Base-by-base conservation (phyloP, 1,139 yeast genomes). In the Suhomyces coccinellae region DNA sequence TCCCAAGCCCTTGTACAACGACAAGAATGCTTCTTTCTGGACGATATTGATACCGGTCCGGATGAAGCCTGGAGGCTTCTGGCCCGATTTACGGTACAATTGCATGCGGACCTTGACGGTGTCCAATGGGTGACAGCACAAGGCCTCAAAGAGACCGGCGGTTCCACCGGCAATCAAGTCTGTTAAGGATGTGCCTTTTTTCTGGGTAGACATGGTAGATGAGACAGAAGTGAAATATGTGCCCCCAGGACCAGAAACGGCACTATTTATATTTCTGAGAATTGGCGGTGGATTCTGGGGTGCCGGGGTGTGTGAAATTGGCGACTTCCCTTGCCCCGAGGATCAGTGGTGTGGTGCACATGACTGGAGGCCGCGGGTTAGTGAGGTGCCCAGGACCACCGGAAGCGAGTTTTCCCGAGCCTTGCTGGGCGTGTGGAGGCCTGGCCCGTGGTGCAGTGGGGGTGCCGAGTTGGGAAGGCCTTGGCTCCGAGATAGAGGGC, bases 41-140 rank as follows among this genome's bases (percentile, higher is more conserved):
- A 83, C 90, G 55, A 93, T 91, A 49, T 78, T 76, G 43, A 80
- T 68, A 57, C 97, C 98, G 11, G 98, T 91, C 43, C 73, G 77
- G 48, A 90, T 62, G 60, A 93, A 90, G 0, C 98, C 98, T 6
- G 95, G 93, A 24, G 88, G 83, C 62, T 84, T 87, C 46, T 74
- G 68, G 34, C 82, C 79, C 16, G 80, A 70, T 56, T 81, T 82
- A 56, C 77, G 79, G 62, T 85, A 83, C 58, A 91, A 79, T 69
- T 91, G 98, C 98, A 91, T 91, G 64, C 98, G 82, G 52, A 93
- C 99, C 70, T 93, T 93, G 65, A 93, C 88, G 40, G 99, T 93
- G 61, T 85, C 93, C 60, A 91, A 79, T 12, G 98, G 98, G 66
- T 93, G 99, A 68, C 99, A 93, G 65, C 95, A 84, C 54, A 93